These are phyloP conservation scores for Aspergillus niger DNA, from an alignment of 2,329 filamentous ascomycete genomes.

Conservation along the genomic window DNA sequence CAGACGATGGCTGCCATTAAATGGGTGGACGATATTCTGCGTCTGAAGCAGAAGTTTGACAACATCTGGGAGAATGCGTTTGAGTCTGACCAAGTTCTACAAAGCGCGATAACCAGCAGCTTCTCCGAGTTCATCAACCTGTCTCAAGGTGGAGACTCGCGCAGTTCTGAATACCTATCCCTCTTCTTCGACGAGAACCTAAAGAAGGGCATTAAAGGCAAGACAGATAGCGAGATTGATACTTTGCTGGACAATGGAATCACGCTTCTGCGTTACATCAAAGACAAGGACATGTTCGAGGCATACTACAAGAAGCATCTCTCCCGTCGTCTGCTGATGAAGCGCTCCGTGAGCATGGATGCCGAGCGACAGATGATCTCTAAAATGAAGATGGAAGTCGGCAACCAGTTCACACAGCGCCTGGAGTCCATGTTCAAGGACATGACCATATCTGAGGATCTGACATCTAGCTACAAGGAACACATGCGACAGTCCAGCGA, in stretches of 20 bases:
- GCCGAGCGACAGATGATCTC: slow-evolving; percentile 94
- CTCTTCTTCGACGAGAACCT: slow-evolving; percentile 96
- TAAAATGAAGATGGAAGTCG: slow-evolving; percentile 95
- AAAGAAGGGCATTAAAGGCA: slow-evolving; percentile 89
- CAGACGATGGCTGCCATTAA: slow-evolving; percentile 85
- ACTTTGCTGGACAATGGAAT: slow-evolving; percentile 85
- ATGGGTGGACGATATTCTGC: slow-evolving; percentile 91
- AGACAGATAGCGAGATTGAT: slow-evolving; percentile 86
- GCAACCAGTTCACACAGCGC: slow-evolving; percentile 89
- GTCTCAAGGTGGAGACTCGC: slow-evolving; percentile 55
- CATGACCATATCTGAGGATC: slow-evolving; percentile 82
- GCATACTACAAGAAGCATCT: slow-evolving; percentile 98
- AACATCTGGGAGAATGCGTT: slow-evolving; percentile 74
- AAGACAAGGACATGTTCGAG: slow-evolving; percentile 93
- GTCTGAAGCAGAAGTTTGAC: slow-evolving; percentile 88
- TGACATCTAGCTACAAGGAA: slow-evolving; percentile 74
- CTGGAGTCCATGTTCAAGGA: slow-evolving; percentile 98
- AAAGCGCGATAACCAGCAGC: slow-evolving; percentile 80
- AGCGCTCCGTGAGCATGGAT: slow-evolving; percentile 86
- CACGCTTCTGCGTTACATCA: slow-evolving; percentile 79
- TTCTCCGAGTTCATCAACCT: slow-evolving; percentile 90
- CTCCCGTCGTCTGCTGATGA: slow-evolving; percentile 80
- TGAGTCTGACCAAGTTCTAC: slow-evolving; percentile 70
- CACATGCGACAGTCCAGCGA: slow-evolving; percentile 64
- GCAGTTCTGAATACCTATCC: slow-evolving; percentile 89